These are phyloP conservation scores for Stereum hirsutum DNA, from an alignment of 1,284 basidiomycete species.

Conservation along the genomic window DNA sequence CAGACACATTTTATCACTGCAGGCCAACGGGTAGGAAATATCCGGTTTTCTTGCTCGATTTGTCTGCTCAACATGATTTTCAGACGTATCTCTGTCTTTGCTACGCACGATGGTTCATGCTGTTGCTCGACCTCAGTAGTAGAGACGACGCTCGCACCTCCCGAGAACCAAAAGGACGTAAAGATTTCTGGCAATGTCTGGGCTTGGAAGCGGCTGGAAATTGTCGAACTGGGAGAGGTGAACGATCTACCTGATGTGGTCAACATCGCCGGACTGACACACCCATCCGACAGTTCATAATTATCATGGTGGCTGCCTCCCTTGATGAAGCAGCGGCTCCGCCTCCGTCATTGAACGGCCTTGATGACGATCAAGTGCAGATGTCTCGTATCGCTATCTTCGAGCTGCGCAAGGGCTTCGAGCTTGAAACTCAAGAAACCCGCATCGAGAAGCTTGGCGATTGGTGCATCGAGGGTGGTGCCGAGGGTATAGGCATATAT, in stretches of 20 bases:
- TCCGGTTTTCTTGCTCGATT: not conserved
- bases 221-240: slow-evolving; percentile 36
- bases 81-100: slow-evolving; percentile 18
- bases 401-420: slow-evolving; percentile 29
- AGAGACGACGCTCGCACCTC: slow-evolving; percentile 3
- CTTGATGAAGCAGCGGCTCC: slow-evolving; percentile 28
- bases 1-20: slow-evolving; percentile 38
- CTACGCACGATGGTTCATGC: slow-evolving; percentile 17
- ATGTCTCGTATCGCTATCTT: slow-evolving; percentile 38
- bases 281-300: slow-evolving; percentile 16
- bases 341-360: slow-evolving; percentile 16
- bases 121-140: slow-evolving; percentile 11
- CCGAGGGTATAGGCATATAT: slow-evolving; percentile 34
- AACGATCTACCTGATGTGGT: slow-evolving; percentile 6
- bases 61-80: not conserved
- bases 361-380: slow-evolving; percentile 25
- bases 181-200: slow-evolving; percentile 28
- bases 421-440: slow-evolving; percentile 25
- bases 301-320: slow-evolving; percentile 36
- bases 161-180: slow-evolving; percentile 8
- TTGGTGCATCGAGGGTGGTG: slow-evolving; percentile 43
- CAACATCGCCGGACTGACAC: not conserved
- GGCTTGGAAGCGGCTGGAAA: slow-evolving; percentile 37
- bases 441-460: slow-evolving; percentile 40
- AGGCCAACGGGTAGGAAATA: slow-evolving; percentile 46